These are phyloP conservation scores for Singerocomus inundabilis DNA, from an alignment of 1,284 basidiomycete genomes.

Conservation along the genomic window DNA sequence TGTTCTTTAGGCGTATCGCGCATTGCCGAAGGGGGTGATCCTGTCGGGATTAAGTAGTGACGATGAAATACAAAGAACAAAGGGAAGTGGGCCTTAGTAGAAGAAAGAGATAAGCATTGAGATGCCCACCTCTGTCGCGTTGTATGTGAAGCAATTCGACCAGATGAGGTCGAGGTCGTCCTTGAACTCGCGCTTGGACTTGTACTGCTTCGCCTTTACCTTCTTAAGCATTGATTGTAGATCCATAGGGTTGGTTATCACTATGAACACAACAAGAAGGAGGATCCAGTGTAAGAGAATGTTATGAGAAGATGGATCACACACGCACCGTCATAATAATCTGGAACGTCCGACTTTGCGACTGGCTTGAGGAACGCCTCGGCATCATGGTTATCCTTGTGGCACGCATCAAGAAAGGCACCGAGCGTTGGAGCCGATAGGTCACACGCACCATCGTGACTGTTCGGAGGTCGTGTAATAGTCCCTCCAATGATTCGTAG, in stretches of 20 bases:
- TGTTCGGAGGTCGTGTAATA: constrained; percentile 78
- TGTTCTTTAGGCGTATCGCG: constrained; percentile 72
- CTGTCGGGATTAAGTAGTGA: constrained; percentile 31
- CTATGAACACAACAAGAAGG: constrained; percentile 45
- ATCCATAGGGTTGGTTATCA: constrained; percentile 93
- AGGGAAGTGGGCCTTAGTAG: not conserved
- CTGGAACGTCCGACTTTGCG: constrained; percentile 80
- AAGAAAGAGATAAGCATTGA: not conserved
- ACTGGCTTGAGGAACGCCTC: constrained; percentile 90
- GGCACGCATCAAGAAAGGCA: constrained; percentile 19
- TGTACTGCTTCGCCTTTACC: constrained; percentile 88
- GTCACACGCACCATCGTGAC: constrained; percentile 64
- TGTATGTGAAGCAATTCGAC: constrained; percentile 94
- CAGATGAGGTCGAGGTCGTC: constrained; percentile 95
- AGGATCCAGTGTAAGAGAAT: constrained; percentile 1
- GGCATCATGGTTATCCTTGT: constrained; percentile 82
- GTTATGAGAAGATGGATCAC: constrained; percentile 4
- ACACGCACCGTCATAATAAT: constrained; percentile 80
- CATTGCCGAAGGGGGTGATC: constrained; percentile 81
- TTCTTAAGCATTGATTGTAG: constrained; percentile 90
- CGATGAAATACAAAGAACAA: not conserved
- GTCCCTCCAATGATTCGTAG: constrained; percentile 87
- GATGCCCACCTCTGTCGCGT: constrained; percentile 76
- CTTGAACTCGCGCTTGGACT: constrained; percentile 90
- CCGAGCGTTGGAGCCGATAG: constrained; percentile 5